Evolutionary conservation across 352 stramenopile genomes (phyloP).

Genomic region (Thalassiosira hispida): DNA sequence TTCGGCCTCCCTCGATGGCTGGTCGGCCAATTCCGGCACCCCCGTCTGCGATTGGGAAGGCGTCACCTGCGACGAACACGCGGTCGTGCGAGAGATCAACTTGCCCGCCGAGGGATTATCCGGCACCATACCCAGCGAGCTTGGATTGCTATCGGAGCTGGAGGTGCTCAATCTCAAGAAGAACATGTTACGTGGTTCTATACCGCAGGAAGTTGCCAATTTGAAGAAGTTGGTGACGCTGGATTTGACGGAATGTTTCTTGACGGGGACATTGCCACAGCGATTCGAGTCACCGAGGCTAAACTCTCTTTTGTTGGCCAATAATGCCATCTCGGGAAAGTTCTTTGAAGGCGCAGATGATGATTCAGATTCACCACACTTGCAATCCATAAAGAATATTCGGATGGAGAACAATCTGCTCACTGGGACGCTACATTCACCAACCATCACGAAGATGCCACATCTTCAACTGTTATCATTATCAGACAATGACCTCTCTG

Average conservation of each 20-base stretch:
- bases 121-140: constrained; percentile 56
- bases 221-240: constrained; percentile 34
- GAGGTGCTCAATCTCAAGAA: constrained; percentile 45
- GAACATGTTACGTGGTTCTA: constrained; percentile 57
- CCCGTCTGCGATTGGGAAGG: constrained; percentile 55
- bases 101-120: constrained; percentile 33
- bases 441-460: constrained; percentile 27
- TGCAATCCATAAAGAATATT: constrained; percentile 39
- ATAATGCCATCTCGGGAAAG: constrained; percentile 44
- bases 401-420: constrained; percentile 49
- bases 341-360: constrained; percentile 37
- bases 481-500: constrained; percentile 47
- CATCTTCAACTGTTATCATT: constrained; percentile 43
- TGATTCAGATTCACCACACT: constrained; percentile 36
- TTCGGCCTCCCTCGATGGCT: constrained; percentile 18
- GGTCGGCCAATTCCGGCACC: background rate
- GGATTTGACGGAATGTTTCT: constrained; percentile 46
- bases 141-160: constrained; percentile 54
- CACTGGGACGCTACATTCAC: constrained; percentile 27
- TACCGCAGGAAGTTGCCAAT: constrained; percentile 34
- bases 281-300: constrained; percentile 26
- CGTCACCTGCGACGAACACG: constrained; percentile 26
- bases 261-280: constrained; percentile 43
- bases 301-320: constrained; percentile 17
- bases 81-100: constrained; percentile 19